Base-by-base conservation (phyloP, 495 filamentous ascomycete genomes). In the Chaetomium tenue region DNA sequence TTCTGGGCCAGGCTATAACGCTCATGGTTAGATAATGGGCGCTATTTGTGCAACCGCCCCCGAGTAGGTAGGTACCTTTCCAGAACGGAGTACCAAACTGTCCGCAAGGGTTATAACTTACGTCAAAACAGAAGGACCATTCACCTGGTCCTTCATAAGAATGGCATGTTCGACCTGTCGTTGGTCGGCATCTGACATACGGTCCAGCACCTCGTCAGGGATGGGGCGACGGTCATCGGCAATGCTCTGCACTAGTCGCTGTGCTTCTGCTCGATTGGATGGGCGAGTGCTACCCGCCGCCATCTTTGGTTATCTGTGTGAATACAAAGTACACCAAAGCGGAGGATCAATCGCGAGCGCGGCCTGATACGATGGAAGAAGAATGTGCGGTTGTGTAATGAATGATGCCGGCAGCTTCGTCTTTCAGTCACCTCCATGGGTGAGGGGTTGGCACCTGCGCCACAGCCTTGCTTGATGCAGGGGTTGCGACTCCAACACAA, bases 1-100 rank as follows among this genome's bases (percentile, higher is more conserved):
- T 79, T 70, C 37, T 71, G 71, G 2, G 77, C 76, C 23, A 78
- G 58, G 12, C 78, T 76, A 33, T 55, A 51, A 25, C 9, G 5
- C 11, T 26, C 20, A 9, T 25, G 48, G 48, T 51, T 22, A 51
- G 48, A 51, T 51, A 51, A 25, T 51, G 2, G 48, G 20, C 7
- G 48, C 48, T 2, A 51, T 5, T 22, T 22, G 16, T 22, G 11
- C 7, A 26, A 3, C 48, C 16, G 48, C 22, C 20, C 20, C 9
- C 22, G 28, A 30, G 6, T 6, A 30, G 28, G 3, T 6, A 30
- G 28, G 3, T 6, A 30, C 28, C 6, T 30, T 6, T 30, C 28
- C 28, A 30, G 28, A 30, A 6, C 28, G 28, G 3, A 30, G 28
- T 3, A 30, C 2, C 2, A 30, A 30, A 30, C 28, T 30, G 28